phyloP scores from a whole-genome alignment of 176 grass and related monocot genomes.

The Oryza longistaminata region DNA sequence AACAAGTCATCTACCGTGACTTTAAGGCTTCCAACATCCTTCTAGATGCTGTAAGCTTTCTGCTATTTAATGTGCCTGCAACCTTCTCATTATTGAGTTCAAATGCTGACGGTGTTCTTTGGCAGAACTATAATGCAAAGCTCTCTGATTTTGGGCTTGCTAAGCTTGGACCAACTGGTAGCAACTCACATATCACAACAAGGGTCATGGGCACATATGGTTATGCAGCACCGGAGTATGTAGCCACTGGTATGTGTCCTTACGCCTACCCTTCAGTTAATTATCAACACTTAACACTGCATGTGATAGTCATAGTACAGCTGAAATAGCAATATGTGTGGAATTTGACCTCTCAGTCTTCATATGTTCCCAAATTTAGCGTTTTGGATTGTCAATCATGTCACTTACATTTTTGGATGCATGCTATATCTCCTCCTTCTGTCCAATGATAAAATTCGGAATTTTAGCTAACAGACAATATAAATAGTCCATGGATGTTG shows the following conservation, averaged over 20 bases:
- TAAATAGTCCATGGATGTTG: neutral
- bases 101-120: slow-evolving; percentile 3
- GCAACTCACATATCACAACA: slow-evolving; percentile 83
- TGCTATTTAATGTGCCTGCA: neutral
- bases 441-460: neutral
- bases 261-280: neutral
- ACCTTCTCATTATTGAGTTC: neutral
- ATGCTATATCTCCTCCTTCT: neutral
- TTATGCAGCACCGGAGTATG: slow-evolving; percentile 88
- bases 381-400: neutral
- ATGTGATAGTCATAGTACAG: neutral
- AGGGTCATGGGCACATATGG: slow-evolving; percentile 94
- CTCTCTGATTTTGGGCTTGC: slow-evolving; percentile 97
- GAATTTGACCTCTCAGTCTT: neutral
- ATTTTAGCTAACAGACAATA: neutral
- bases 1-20: slow-evolving; percentile 80
- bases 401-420: neutral
- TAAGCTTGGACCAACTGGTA: slow-evolving; percentile 77
- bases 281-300: neutral
- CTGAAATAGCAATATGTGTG: neutral
- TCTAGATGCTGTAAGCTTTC: slow-evolving; percentile 60
- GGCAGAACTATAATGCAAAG: slow-evolving; percentile 78
- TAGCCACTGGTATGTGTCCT: slow-evolving; percentile 77
- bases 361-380: neutral
- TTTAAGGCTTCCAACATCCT: slow-evolving; percentile 82